Conservation (phyloP, 2,329 filamentous ascomycete genomes). For the Zymoseptoria ardabiliae region DNA sequence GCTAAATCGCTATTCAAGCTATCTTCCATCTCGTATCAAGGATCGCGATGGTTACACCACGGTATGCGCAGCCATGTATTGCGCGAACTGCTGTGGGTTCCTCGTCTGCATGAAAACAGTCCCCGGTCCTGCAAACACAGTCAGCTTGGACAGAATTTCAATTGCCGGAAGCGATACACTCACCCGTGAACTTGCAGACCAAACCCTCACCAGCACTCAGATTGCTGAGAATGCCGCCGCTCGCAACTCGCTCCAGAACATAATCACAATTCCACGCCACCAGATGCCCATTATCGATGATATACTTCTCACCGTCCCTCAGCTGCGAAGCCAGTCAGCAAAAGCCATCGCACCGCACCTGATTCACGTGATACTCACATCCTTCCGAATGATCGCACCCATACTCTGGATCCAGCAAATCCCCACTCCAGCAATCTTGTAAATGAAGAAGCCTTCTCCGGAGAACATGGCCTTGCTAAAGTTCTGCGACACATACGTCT, state of each 20-base stretch:
- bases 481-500: constrained; percentile 72
- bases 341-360: background rate
- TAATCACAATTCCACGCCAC: constrained; percentile 98
- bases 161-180: no score
- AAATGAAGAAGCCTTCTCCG: constrained; percentile 83
- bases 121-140: constrained; percentile 54
- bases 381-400: constrained; percentile 89
- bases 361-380: constrained; percentile 51
- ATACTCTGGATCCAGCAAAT: constrained; percentile 88
- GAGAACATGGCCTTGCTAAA: constrained; percentile 85
- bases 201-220: constrained; percentile 76
- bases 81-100: constrained; percentile 61
- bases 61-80: constrained; percentile 42
- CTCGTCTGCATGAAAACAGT: constrained; percentile 90
- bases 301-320: constrained; percentile 60
- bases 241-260: constrained; percentile 78
- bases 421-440: constrained; percentile 69
- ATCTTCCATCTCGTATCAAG: background rate
- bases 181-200: constrained; percentile 82
- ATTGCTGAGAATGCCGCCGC: constrained; percentile 86
- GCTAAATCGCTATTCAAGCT: background rate
- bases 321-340: constrained; percentile 29
- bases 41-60: background rate
- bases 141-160: background rate
- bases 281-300: constrained; percentile 62